phyloP scores from a whole-genome alignment of 176 grass and related monocot species.

The Saccharum officinarum region DNA sequence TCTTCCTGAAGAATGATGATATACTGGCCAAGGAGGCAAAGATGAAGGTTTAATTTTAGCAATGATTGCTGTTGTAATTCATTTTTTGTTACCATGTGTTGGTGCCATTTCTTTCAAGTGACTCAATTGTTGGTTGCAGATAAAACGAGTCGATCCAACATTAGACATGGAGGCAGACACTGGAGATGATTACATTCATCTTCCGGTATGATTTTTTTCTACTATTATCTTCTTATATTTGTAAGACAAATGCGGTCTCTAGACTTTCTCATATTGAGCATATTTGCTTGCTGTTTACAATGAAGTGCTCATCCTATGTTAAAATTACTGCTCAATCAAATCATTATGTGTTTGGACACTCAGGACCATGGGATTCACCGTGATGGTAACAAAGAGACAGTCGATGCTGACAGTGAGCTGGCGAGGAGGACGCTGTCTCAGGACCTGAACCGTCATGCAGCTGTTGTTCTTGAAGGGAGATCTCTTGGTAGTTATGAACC shows the following conservation, averaged over 20 bases:
- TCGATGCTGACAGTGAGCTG: conserved; percentile 69
- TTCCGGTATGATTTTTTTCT: conserved; percentile 55
- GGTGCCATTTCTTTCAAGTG: conserved; percentile 14
- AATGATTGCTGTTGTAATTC: conserved; percentile 4
- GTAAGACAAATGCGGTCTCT: conserved; percentile 19
- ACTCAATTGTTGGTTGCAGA: conserved; percentile 60
- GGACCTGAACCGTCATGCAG: conserved; percentile 92
- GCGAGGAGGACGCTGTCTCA: conserved; percentile 76
- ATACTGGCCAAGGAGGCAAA: conserved; percentile 89
- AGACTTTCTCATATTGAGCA: conserved; percentile 16
- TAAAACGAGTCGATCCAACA: conserved; percentile 92
- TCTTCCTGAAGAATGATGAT: conserved; percentile 90
- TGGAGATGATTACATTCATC: conserved; percentile 94
- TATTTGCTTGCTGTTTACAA: background rate
- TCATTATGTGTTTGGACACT: conserved; percentile 25
- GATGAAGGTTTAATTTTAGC: conserved; percentile 51
- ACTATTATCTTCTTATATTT: conserved; percentile 26
- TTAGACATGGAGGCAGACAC: conserved; percentile 97
- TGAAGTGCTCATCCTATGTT: conserved; percentile 23
- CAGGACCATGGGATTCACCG: conserved; percentile 92
- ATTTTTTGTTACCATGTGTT: conserved; percentile 18
- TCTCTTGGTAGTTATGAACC: conserved; percentile 55
- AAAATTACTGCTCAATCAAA: background rate
- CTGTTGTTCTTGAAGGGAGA: conserved; percentile 98
- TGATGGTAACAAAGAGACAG: conserved; percentile 76